Base-by-base conservation (phyloP, 192 early-diverging fungal species). In the Coemansia sp. region DNA sequence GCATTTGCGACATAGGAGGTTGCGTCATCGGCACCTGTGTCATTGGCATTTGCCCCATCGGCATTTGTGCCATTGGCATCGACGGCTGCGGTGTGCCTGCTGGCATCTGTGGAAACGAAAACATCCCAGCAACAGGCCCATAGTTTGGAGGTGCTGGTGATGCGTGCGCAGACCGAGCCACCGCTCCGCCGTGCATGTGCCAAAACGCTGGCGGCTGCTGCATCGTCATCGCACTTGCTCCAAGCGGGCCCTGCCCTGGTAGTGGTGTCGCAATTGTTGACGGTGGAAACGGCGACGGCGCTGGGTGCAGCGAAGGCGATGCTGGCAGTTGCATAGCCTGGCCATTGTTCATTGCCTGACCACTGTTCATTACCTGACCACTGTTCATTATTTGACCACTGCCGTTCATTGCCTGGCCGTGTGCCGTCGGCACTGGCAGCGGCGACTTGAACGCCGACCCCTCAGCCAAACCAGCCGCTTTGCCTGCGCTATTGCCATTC, bases 231-330 rank as follows among this genome's bases (percentile, higher is more conserved):
- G 59, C 43, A 9, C 43, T 25, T 5, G n/a, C 59, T 12, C 4
- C 15, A 2, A 45, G 43, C 4, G 43, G 59, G 9, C 69, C 70
- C 22, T 79, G 69, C 17, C 45, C 68, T 1, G 78, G 78, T 54
- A 81, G 66, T 55, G 78, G 78, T 12, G 78, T 81, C 4, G 69
- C 66, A 15, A 81, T 74, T 5, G 72, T 75, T 22, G 78, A 81
- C 15, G 78, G 72, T 14, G 72, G 78, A 52, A 75, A 81, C 21
- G 78, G 78, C 59, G 72, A 75, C 2, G 72, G 55, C 14, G 47
- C 78, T 14, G 78, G 78, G 49, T 75, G 72, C 53, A 81, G 56
- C 5, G 60, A 66, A 0, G 72, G 78, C 22, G 78, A 72, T 21
- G 67, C 14, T 21, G 72, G 67, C 60, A 35, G 70, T 59, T 52